phyloP scores from a whole-genome alignment of 2,329 filamentous ascomycete species.

The Xylariaceae sp. region DNA sequence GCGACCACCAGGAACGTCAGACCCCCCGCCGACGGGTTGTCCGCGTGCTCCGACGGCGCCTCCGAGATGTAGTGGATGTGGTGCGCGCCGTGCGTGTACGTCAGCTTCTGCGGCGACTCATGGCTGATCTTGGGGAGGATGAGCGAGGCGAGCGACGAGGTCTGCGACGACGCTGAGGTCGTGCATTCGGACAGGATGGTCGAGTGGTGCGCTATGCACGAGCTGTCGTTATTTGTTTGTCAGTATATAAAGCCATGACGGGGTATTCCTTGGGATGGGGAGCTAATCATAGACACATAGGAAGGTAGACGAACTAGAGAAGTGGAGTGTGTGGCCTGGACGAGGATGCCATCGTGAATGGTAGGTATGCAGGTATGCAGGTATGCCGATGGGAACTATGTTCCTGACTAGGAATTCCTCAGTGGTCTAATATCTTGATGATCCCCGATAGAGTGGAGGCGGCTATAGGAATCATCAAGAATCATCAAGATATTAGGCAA shows the following conservation, averaged over 20 bases:
- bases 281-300: constrained; percentile 14
- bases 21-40: constrained; percentile 68
- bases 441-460: neutral
- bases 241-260: constrained; percentile 7
- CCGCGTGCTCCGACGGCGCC: constrained; percentile 67
- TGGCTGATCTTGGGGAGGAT: constrained; percentile 96
- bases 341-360: constrained; percentile 67
- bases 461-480: neutral
- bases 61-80: constrained; percentile 97
- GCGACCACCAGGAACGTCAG: constrained; percentile 92
- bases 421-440: neutral
- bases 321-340: constrained; percentile 69
- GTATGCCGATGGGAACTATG: neutral
- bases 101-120: constrained; percentile 78
- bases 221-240: constrained; percentile 53
- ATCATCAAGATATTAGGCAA: no score
- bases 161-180: constrained; percentile 78
- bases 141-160: constrained; percentile 84
- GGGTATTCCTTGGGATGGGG: constrained; percentile 9
- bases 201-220: constrained; percentile 90
- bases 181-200: constrained; percentile 95
- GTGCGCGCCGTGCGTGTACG: constrained; percentile 87
- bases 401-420: neutral
- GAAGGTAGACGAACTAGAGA: constrained; percentile 74
- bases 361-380: no score